A percentile compares a stretch with the other conserved stretches of the same genome.
Evolutionary conservation across 2,329 filamentous ascomycete species (phyloP).

Genomic region (Phyllachora maydis): DNA sequence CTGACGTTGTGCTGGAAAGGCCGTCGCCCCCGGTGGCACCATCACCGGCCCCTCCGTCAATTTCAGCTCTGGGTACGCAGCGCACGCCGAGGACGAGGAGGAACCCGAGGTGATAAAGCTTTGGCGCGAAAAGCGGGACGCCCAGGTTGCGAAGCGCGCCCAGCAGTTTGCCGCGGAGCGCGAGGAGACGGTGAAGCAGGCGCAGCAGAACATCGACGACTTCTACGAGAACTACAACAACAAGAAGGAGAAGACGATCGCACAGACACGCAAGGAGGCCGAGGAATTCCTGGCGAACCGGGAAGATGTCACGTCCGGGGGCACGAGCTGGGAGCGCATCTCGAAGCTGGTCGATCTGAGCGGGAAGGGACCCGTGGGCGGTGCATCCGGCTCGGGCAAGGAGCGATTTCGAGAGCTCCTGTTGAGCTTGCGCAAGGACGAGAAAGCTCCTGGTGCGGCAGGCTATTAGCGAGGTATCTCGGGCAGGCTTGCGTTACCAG

Average conservation of each 20-base stretch:
- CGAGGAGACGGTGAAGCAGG: slow-evolving; percentile 68
- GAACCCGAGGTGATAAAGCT: slow-evolving; percentile 77
- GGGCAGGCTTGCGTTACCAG: too few relatives aligned
- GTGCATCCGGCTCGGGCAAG: slow-evolving; percentile 80
- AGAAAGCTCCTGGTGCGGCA: slow-evolving; percentile 54
- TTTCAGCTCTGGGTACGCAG: slow-evolving; percentile 40
- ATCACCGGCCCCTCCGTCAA: slow-evolving; percentile 55
- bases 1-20: slow-evolving; percentile 19
- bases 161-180: slow-evolving; percentile 70
- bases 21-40: slow-evolving; percentile 52
- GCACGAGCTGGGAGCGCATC: slow-evolving; percentile 97
- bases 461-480: too few relatives aligned
- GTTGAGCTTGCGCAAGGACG: slow-evolving; percentile 74
- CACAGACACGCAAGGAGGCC: slow-evolving; percentile 76
- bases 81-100: slow-evolving; percentile 44
- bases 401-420: slow-evolving; percentile 88
- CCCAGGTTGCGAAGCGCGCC: slow-evolving; percentile 62
- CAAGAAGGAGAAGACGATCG: slow-evolving; percentile 86
- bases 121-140: slow-evolving; percentile 83
- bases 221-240: slow-evolving; percentile 99
- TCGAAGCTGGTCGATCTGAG: slow-evolving; percentile 94
- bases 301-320: slow-evolving; percentile 84
- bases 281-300: slow-evolving; percentile 78
- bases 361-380: slow-evolving; percentile 75
- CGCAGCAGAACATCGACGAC: slow-evolving; percentile 87